A percentile compares a stretch with the other conserved stretches of the same genome.
Conservation (phyloP, 441 rosid species). For the Brassica hybrid region DNA sequence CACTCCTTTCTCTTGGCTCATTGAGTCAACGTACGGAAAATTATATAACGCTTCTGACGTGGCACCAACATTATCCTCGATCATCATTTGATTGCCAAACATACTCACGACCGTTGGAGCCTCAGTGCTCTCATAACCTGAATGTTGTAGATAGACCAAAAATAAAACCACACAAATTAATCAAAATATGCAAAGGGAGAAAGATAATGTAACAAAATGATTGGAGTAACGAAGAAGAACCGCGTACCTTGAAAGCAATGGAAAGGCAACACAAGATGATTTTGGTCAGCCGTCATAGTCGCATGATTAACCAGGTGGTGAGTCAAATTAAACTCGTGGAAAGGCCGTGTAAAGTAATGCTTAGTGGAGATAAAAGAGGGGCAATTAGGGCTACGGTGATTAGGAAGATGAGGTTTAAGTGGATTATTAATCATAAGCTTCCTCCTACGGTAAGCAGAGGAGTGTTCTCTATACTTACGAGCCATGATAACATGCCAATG, state of each 20-base stretch:
- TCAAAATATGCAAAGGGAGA: not conserved
- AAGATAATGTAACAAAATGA: constrained; percentile 10
- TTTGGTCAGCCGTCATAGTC: constrained; percentile 24
- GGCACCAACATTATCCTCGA: constrained; percentile 36
- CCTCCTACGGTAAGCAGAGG: constrained; percentile 69
- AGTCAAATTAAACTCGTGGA: constrained; percentile 44
- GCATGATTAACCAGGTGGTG: constrained; percentile 30
- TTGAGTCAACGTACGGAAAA: constrained; percentile 33
- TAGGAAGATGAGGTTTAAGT: constrained; percentile 36
- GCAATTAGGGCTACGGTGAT: constrained; percentile 40
- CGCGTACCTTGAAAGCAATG: constrained; percentile 59
- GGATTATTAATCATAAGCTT: constrained; percentile 48
- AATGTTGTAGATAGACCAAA: constrained; percentile 40
- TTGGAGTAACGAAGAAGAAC: constrained; percentile 18
- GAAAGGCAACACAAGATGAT: constrained; percentile 47
- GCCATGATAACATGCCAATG: too few relatives aligned
- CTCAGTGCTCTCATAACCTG: constrained; percentile 48
- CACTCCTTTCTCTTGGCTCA: constrained; percentile 26
- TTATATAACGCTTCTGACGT: constrained; percentile 44
- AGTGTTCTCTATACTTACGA: too few relatives aligned
- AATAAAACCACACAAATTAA: not conserved
- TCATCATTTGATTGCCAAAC: constrained; percentile 41
- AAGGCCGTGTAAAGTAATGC: constrained; percentile 41
- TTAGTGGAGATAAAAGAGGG: constrained; percentile 35
- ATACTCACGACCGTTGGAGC: constrained; percentile 22